phyloP scores from a whole-genome alignment of 805 yeast genomes.

The Cyberlindnera galapagoensis region DNA sequence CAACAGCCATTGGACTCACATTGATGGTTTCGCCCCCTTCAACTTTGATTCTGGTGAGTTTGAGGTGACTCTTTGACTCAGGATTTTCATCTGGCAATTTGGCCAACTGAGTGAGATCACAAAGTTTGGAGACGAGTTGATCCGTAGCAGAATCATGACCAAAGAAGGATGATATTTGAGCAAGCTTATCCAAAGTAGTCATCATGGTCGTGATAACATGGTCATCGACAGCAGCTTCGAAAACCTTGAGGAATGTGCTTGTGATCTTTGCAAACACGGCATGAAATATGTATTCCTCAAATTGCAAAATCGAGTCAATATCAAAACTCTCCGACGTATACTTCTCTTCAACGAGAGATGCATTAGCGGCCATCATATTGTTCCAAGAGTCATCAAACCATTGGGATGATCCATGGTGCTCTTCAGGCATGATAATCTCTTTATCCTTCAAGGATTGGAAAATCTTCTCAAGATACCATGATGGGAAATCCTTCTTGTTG shows the following conservation, averaged over 20 bases:
- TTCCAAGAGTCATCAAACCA: conserved; percentile 91
- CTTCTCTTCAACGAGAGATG: conserved; percentile 26
- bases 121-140: conserved; percentile 56
- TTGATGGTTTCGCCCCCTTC: conserved; percentile 37
- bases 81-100: conserved; percentile 5
- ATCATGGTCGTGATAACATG: conserved; percentile 81
- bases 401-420: conserved; percentile 86
- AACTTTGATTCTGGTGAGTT: conserved; percentile 21
- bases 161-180: conserved; percentile 66
- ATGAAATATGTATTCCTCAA: conserved; percentile 68
- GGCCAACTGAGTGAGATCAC: conserved; percentile 59
- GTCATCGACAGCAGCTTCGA: conserved; percentile 86
- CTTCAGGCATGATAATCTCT: conserved; percentile 97
- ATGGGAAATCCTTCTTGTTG: conserved; percentile 71
- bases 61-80: conserved; percentile 8
- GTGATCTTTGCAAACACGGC: conserved; percentile 58
- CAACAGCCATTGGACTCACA: conserved; percentile 74
- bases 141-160: conserved; percentile 53
- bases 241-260: conserved; percentile 67
- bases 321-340: conserved; percentile 17
- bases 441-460: conserved; percentile 73
- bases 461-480: conserved; percentile 77
- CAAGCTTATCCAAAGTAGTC: conserved; percentile 81
- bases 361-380: conserved; percentile 44
- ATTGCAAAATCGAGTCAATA: conserved; percentile 36